A percentile compares a stretch with the other conserved stretches of the same genome.
Conservation (phyloP, 2,329 filamentous ascomycete genomes). For the Colletotrichum aenigma region DNA sequence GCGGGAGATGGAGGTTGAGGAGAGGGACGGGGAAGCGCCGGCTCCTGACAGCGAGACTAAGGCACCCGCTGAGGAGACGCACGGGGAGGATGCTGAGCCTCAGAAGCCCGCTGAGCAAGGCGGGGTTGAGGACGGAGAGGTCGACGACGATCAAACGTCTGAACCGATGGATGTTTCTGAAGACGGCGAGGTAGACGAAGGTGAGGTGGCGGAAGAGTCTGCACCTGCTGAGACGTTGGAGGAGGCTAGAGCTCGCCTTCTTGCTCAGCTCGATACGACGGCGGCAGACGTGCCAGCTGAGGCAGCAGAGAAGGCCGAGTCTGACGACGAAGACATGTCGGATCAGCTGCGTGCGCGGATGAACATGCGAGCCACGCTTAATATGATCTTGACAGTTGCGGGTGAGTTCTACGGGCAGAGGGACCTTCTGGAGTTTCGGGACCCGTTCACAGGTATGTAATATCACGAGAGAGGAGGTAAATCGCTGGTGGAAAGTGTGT, state of each 20-base stretch:
- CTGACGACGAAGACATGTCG: conserved; percentile 13
- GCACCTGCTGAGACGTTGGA: conserved; percentile 40
- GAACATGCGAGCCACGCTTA: conserved; percentile 74
- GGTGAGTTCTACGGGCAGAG: conserved; percentile 90
- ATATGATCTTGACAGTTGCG: conserved; percentile 89
- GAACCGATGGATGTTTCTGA: conserved; percentile 50
- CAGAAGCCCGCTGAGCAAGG: not conserved
- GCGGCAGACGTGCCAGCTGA: conserved; percentile 28
- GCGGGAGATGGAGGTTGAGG: conserved; percentile 33
- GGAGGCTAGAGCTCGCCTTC: conserved; percentile 51
- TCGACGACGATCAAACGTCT: conserved; percentile 23
- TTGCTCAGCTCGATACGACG: conserved; percentile 45
- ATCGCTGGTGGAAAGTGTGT: not conserved
- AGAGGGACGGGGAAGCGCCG: conserved; percentile 28
- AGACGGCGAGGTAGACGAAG: conserved; percentile 37
- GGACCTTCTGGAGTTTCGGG: conserved; percentile 79
- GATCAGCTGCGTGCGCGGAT: conserved; percentile 39
- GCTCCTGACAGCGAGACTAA: not conserved
- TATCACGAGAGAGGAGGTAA: not conserved
- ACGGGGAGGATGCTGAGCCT: accelerated
- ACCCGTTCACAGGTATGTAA: conserved; percentile 58
- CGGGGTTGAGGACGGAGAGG: not conserved
- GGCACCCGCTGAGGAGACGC: not conserved
- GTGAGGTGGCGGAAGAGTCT: conserved; percentile 37
- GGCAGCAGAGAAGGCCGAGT: not conserved